Evolutionary conservation across 805 yeast species (phyloP), one percentile per base, ranked within the genome.

Genomic region (Pichia californica): DNA sequence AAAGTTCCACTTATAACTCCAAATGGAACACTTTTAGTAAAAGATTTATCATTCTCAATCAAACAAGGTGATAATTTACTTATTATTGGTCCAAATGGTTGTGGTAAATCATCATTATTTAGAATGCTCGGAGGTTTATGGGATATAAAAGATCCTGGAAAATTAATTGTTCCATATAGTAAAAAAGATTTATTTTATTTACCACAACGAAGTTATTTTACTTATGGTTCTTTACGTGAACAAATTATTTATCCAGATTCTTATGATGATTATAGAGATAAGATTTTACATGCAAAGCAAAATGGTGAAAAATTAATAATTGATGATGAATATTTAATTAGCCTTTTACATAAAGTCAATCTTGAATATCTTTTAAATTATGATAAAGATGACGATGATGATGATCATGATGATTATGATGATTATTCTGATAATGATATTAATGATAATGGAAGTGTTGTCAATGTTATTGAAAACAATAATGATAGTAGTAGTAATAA

Each of bases 61-160:
- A 76, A 81, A 49, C 83, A 77, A 28, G 96, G 96, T 29, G 81
- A 88, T 40, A 93, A 89, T 62, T 68, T 89, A 40, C 70, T 89
- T 41, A 88, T 89, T 58, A 88, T 91, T 9, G 98, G 98, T 0
- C 97, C 97, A 13, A 89, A 89, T 58, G 98, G 98, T 1, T 85
- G 95, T 50, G 98, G 98, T 23, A 89, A 89, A 64, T 88, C 96
- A 0, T 89, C 97, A 0, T 67, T 89, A 45, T 89, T 89, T 62
- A 76, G 98, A 58, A 77, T 89, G 55, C 72, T 89, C 37, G 96
- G 97, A 43, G 96, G 96, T 0, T 70, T 89, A 52, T 89, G 98
- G 98, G 95, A 93, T 3, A 81, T 88, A 18, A 68, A 73, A 36
- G 62, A 66, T 11, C 68, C 70, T 1, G 81, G 81, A 11, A 59